These are phyloP conservation scores for Rosa persica DNA, from an alignment of 306 rosid genomes.

Conservation along the genomic window DNA sequence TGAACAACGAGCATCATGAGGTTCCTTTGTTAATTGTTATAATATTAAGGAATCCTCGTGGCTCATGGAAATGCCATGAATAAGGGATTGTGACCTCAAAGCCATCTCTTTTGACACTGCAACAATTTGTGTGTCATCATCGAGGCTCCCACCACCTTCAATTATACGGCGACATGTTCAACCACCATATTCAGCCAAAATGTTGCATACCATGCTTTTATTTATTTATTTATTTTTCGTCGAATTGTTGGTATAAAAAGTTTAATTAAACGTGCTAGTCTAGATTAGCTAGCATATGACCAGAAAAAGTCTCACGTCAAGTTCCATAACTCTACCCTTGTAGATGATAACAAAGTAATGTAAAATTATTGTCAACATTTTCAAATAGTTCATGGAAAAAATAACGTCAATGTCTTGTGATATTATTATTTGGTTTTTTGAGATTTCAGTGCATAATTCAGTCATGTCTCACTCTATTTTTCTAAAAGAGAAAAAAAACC, in stretches of 20 bases:
- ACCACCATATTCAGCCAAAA: background rate
- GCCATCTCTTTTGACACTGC: background rate
- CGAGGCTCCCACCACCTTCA: background rate
- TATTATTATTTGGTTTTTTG: too few relatives aligned
- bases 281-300: background rate
- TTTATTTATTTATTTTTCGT: background rate
- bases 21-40: background rate
- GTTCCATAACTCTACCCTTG: background rate
- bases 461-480: too few relatives aligned
- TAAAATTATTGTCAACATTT: background rate
- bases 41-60: background rate
- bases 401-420: too few relatives aligned
- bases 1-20: background rate
- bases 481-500: too few relatives aligned
- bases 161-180: background rate
- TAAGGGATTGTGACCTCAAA: background rate
- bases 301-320: background rate
- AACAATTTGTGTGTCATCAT: background rate
- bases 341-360: background rate
- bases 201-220: background rate
- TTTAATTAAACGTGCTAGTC: background rate
- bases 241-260: too few relatives aligned
- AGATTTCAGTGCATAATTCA: too few relatives aligned
- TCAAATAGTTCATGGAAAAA: too few relatives aligned
- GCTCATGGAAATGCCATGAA: background rate